Evolutionary conservation across 2,329 filamentous ascomycete genomes (phyloP).

Genomic region (Claviceps pusilla): DNA sequence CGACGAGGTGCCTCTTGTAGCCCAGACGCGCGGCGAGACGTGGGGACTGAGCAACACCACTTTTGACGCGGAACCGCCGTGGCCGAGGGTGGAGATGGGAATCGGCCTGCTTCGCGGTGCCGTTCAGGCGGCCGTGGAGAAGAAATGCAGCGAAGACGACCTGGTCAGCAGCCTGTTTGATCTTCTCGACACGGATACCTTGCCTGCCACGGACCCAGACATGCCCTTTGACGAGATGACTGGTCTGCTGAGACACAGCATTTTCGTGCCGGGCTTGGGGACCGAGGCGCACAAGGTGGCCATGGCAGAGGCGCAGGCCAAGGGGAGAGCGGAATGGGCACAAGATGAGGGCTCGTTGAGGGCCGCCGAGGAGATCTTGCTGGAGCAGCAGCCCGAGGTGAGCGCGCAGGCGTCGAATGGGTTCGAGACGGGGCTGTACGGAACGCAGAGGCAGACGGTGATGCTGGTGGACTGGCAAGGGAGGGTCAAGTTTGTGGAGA

Average conservation of each 20-base stretch:
- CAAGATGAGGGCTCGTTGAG: constrained; percentile 20
- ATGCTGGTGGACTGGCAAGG: constrained; percentile 49
- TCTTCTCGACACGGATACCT: constrained; percentile 41
- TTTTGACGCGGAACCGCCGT: constrained; percentile 36
- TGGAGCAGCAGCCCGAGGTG: constrained; percentile 24
- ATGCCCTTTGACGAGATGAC: constrained; percentile 40
- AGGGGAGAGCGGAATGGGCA: constrained; percentile 23
- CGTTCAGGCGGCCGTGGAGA: constrained; percentile 25
- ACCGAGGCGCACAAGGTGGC: constrained; percentile 28
- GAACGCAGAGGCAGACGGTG: constrained; percentile 50
- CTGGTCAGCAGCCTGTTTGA: constrained; percentile 37
- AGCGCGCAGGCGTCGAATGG: constrained; percentile 15
- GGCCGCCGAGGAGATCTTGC: constrained; percentile 21
- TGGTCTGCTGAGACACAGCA: constrained; percentile 38
- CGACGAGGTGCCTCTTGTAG: constrained; percentile 43
- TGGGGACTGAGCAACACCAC: constrained; percentile 50
- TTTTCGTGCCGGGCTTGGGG: constrained; percentile 47
- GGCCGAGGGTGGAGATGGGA: constrained; percentile 47
- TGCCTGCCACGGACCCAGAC: constrained; percentile 27
- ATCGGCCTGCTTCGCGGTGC: constrained; percentile 28
- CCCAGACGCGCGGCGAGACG: constrained; percentile 32
- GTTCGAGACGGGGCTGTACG: constrained; percentile 46
- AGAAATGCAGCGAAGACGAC: constrained; percentile 27
- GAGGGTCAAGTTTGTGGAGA: constrained; percentile 43
- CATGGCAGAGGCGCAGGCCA: constrained; percentile 27